These are phyloP conservation scores for Apophysomyces elegans DNA, from an alignment of 371 early-diverging fungal genomes.

Conservation along the genomic window DNA sequence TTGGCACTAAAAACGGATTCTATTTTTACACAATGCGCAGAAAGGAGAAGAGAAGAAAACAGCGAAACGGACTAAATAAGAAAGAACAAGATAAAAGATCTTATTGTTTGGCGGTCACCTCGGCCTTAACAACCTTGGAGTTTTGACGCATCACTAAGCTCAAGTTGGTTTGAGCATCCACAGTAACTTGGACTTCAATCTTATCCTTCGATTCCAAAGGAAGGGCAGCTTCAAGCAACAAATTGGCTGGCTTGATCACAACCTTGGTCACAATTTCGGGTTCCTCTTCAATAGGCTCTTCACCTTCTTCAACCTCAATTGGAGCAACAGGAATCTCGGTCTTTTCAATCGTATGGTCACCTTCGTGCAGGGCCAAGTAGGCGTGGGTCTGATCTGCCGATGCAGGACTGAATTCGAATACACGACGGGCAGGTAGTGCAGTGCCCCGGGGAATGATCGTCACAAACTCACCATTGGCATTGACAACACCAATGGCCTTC, in stretches of 20 bases:
- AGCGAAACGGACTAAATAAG: not conserved
- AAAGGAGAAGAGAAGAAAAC: not conserved
- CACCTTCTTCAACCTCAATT: constrained; percentile 56
- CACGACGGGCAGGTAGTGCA: constrained; percentile 84
- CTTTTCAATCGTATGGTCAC: constrained; percentile 65
- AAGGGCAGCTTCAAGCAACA: constrained; percentile 60
- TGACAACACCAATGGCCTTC: constrained; percentile 81
- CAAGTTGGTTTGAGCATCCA: constrained; percentile 56
- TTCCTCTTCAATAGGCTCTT: constrained; percentile 54
- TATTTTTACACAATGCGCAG: constrained; percentile 1
- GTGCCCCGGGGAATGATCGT: constrained; percentile 82
- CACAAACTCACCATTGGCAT: constrained; percentile 73
- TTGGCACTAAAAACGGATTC: constrained; percentile 2
- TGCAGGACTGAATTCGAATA: constrained; percentile 72
- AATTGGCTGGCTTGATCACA: constrained; percentile 58
- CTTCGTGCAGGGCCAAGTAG: constrained; percentile 86
- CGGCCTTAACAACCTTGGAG: constrained; percentile 57
- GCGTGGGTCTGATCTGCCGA: constrained; percentile 74
- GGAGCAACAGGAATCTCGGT: constrained; percentile 60
- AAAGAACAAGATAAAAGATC: not conserved
- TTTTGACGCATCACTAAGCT: constrained; percentile 63
- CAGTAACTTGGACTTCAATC: constrained; percentile 63
- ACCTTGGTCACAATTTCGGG: constrained; percentile 57
- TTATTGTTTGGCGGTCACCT: constrained; percentile 40
- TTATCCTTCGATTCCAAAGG: constrained; percentile 61